Evolutionary conservation across 2,329 filamentous ascomycete species (phyloP), one percentile per base, ranked within the genome.

Genomic region (Arthrobotrys iridis): DNA sequence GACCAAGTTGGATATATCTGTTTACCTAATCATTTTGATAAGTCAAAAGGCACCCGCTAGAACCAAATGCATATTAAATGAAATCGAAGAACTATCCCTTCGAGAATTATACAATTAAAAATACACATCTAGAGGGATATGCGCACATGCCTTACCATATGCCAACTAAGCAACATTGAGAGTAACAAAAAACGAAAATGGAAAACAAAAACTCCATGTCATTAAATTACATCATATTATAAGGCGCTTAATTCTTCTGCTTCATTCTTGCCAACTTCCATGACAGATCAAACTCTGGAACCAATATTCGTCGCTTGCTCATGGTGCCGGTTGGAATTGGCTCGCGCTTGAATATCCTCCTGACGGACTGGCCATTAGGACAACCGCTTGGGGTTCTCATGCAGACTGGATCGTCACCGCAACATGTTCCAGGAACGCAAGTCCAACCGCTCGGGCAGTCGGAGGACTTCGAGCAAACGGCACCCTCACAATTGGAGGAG

Each of bases 51-150:
- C 50, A 55, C 50, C 50, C 50, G 50, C 50, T 37, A n/a, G 28
- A 11, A 52, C 46, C 46, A 10, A 37, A 50, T 63, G 41, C 28
- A 35, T 28, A 15, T 15, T 28, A 18, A 48, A 52, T 13, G 11
- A 37, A 52, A 33, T 13, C 15, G n/a, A 52, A 28, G 18, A 50
- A 13, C 7, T 15, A 26, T 46, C 30, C 28, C 18, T 62, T 43
- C 45, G 24, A 28, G 20, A 15, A 70, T 70, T 70, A 70, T 70
- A 70, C 65, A 70, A 60, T 70, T 62, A 60, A 70, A 70, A 70
- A 24, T 55, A 55, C 59, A 70, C 65, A 70, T 55, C 65, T 62
- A 55, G 64, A 28, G 35, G 30, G 60, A 68, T 45, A 59, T 41
- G 64, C 48, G 28, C 33, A 20, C 24, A 35, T 33, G 24, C 22